These are phyloP conservation scores for Taphrina deformans DNA, from an alignment of 1,139 yeast genomes.

Conservation along the genomic window DNA sequence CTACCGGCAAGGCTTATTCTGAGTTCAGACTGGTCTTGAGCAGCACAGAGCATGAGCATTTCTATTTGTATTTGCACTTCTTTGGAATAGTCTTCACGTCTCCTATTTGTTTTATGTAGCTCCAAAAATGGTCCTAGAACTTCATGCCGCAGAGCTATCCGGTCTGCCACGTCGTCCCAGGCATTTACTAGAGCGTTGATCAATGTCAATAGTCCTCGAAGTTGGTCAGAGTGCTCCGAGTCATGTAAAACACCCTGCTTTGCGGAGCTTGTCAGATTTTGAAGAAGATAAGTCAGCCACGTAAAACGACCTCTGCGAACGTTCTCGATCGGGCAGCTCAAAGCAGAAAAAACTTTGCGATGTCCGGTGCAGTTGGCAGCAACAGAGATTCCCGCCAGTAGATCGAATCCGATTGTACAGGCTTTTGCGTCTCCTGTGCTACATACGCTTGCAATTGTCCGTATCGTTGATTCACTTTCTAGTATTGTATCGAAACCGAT, in stretches of 20 bases:
- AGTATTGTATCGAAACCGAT: conserved; percentile 11
- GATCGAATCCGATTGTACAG: not conserved
- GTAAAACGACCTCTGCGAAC: not conserved
- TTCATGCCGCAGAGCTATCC: conserved; percentile 4
- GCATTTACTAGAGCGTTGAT: not conserved
- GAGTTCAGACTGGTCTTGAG: not conserved
- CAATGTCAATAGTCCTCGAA: conserved; percentile 3
- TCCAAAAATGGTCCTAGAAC: not conserved
- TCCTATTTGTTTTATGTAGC: not conserved
- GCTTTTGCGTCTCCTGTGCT: not conserved
- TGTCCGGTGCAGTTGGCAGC: not conserved
- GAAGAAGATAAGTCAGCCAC: not conserved
- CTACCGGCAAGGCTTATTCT: not conserved
- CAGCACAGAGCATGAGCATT: not conserved
- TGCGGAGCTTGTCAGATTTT: not conserved
- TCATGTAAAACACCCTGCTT: not conserved
- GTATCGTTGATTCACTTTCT: not conserved
- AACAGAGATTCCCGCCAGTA: conserved; percentile 15
- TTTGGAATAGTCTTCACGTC: not conserved
- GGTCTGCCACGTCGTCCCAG: conserved; percentile 20
- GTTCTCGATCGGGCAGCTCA: not conserved
- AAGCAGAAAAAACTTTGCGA: not conserved
- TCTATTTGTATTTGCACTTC: not conserved
- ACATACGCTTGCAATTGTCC: not conserved
- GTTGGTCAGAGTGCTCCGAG: not conserved